A percentile compares a stretch with the other conserved stretches of the same genome.
Evolutionary conservation across 2,329 filamentous ascomycete genomes (phyloP).

Genomic region (Metarhizium album): DNA sequence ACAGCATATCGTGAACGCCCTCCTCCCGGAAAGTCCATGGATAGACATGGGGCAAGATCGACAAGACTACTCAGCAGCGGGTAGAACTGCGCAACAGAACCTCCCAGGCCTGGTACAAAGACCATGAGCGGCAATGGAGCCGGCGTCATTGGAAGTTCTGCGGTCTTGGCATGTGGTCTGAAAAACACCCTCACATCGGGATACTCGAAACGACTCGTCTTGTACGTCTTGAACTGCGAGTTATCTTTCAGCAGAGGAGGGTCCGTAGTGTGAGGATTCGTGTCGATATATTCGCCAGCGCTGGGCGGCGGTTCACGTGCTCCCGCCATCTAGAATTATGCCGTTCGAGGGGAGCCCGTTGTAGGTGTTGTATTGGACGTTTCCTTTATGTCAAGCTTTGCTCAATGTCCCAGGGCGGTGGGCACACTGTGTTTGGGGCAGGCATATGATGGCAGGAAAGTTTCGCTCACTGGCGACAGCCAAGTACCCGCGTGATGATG

Average conservation of each 20-base stretch:
- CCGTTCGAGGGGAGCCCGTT: background rate
- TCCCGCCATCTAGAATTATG: conserved; percentile 1
- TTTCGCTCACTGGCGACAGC: too few relatives aligned
- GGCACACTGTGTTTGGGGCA: too few relatives aligned
- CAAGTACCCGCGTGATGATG: too few relatives aligned
- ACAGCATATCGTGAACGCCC: conserved; percentile 69
- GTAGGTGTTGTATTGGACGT: background rate
- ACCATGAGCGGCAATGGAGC: conserved; percentile 73
- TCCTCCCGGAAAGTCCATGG: conserved; percentile 84
- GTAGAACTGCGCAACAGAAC: conserved; percentile 80
- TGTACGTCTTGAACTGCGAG: conserved; percentile 60
- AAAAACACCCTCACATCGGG: conserved; percentile 73
- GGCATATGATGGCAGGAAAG: too few relatives aligned
- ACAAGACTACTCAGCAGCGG: conserved; percentile 70
- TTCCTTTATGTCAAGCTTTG: too few relatives aligned
- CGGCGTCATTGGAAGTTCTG: conserved; percentile 51
- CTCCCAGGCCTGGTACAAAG: conserved; percentile 89
- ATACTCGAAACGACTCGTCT: conserved; percentile 61
- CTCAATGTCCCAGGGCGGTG: too few relatives aligned
- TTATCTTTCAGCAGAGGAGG: conserved; percentile 72
- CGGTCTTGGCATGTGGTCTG: conserved; percentile 69
- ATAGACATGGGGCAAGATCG: conserved; percentile 69
- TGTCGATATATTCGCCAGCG: conserved; percentile 6
- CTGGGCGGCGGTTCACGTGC: background rate
- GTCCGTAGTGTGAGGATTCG: conserved; percentile 47